phyloP scores from a whole-genome alignment of 2,329 filamentous ascomycete species.

The Cladosporium sp. region DNA sequence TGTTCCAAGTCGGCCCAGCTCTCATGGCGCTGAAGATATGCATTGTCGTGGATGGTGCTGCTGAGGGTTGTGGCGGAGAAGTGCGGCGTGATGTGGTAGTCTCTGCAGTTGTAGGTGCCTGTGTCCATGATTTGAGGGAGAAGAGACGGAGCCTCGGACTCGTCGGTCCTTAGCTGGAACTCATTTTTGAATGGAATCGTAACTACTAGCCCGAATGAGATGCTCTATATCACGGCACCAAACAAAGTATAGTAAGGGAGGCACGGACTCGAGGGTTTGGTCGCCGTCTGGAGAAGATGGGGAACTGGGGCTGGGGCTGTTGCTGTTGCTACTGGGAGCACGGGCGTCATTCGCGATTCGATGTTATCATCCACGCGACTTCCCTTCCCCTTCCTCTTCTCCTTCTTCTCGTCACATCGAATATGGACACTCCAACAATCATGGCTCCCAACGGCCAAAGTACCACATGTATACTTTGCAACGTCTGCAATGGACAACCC shows the following conservation, averaged over 20 bases:
- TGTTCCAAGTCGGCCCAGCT: constrained; percentile 29
- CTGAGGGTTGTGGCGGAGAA: constrained; percentile 23
- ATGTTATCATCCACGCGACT: constrained; percentile 1
- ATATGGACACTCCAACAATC: constrained; percentile 6
- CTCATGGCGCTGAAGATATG: constrained; percentile 24
- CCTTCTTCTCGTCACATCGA: constrained; percentile 14
- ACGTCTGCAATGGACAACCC: constrained; percentile 22
- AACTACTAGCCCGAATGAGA: no score
- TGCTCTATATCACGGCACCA: not conserved
- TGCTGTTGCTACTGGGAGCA: not conserved
- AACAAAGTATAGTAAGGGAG: not conserved
- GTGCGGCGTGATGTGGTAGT: constrained; percentile 31
- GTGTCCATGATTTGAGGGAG: constrained; percentile 25
- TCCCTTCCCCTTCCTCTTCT: constrained; percentile 2
- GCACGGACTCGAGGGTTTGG: not conserved
- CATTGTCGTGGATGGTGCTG: constrained; percentile 9
- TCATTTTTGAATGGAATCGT: no score
- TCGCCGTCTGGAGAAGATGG: not conserved
- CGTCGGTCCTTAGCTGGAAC: not conserved
- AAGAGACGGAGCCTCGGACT: not conserved
- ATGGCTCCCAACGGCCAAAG: constrained; percentile 11
- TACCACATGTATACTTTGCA: not conserved
- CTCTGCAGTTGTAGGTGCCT: constrained; percentile 35
- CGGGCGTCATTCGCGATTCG: not conserved
- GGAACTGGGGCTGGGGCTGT: not conserved